Conservation (phyloP, 1,284 basidiomycete genomes). For the Naganishia sp. region DNA sequence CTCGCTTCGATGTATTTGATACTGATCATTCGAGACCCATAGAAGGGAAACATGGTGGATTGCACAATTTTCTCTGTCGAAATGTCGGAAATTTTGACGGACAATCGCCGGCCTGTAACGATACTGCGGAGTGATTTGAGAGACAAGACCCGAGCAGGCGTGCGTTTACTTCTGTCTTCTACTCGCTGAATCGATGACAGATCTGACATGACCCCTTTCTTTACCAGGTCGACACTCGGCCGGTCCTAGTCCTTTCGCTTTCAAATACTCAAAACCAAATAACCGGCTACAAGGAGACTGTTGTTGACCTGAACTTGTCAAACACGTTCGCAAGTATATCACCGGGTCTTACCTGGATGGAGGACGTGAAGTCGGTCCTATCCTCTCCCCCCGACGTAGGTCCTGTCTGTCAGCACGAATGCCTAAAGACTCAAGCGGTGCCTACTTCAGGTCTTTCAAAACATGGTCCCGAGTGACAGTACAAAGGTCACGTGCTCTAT, state of each 20-base stretch:
- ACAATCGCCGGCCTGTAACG: neutral
- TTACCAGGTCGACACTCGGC: slow-evolving; percentile 11
- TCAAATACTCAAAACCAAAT: slow-evolving; percentile 7
- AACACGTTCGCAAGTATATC: slow-evolving; percentile 14
- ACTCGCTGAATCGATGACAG: no score
- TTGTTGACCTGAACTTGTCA: slow-evolving; percentile 65
- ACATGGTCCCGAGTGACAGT: slow-evolving; percentile 86
- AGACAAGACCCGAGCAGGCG: slow-evolving; percentile 5
- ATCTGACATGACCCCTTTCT: neutral
- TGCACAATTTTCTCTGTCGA: slow-evolving; percentile 17
- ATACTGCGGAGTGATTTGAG: slow-evolving; percentile 19
- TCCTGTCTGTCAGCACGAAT: slow-evolving; percentile 33
- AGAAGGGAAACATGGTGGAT: slow-evolving; percentile 15
- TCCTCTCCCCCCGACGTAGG: slow-evolving; percentile 85
- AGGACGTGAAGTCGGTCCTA: slow-evolving; percentile 66
- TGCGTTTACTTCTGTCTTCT: neutral
- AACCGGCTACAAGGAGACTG: slow-evolving; percentile 72
- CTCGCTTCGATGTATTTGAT: neutral
- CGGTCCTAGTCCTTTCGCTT: slow-evolving; percentile 5
- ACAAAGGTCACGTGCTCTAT: slow-evolving; percentile 69
- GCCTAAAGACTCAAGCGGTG: neutral
- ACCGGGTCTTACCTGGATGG: slow-evolving; percentile 56
- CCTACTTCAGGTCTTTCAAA: slow-evolving; percentile 74
- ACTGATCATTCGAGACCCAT: neutral
- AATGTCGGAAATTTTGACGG: slow-evolving; percentile 9